Conservation (phyloP, 2,329 filamentous ascomycete species). For the Drechmeria coniospora region DNA sequence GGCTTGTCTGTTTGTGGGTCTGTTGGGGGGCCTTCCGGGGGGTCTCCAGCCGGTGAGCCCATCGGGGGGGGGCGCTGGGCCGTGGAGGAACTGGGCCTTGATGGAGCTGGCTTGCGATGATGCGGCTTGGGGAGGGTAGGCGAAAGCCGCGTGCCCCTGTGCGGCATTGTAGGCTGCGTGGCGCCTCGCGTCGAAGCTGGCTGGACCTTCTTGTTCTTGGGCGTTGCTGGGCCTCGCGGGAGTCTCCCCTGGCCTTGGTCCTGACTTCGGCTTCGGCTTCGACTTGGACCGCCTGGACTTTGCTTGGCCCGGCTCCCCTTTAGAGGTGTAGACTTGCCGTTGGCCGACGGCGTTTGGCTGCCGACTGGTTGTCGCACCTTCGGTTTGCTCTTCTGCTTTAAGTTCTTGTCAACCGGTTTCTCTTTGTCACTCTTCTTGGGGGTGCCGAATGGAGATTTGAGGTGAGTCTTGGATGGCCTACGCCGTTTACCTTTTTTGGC, state of each 20-base stretch:
- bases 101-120: background rate
- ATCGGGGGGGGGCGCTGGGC: too few relatives aligned
- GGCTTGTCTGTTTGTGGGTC: background rate
- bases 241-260: background rate
- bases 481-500: slow-evolving; percentile 20
- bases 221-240: background rate
- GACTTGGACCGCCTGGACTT: background rate
- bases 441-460: slow-evolving; percentile 10
- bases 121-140: background rate
- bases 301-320: background rate
- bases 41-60: too few relatives aligned
- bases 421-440: too few relatives aligned
- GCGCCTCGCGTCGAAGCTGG: too few relatives aligned
- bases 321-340: background rate
- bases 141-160: background rate
- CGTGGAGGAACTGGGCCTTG: background rate
- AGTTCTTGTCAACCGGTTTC: too few relatives aligned
- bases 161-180: too few relatives aligned
- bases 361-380: slow-evolving; percentile 17
- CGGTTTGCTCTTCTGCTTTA: slow-evolving; percentile 13
- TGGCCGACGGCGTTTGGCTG: slow-evolving; percentile 2
- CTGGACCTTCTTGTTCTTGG: background rate
- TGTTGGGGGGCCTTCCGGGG: too few relatives aligned
- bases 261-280: too few relatives aligned
- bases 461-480: slow-evolving; percentile 10